Base-by-base conservation (phyloP, 2,329 filamentous ascomycete genomes). In the Alternaria sp. region DNA sequence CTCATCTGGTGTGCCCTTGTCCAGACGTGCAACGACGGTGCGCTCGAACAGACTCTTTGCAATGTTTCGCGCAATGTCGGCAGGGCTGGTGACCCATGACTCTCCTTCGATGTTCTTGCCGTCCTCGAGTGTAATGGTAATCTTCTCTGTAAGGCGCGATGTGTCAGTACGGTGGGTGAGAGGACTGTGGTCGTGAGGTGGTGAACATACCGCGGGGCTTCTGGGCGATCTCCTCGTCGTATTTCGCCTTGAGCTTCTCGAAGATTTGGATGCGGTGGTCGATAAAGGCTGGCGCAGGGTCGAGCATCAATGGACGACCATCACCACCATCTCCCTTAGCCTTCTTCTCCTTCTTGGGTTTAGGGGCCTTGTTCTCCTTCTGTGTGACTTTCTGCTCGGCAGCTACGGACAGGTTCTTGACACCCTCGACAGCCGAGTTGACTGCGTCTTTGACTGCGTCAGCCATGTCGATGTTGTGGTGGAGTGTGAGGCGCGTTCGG, bases 11-110 rank as follows among this genome's bases (percentile, higher is more conserved):
- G 74, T 75, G 72, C 91, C 86, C 61, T 91, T 92, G 72, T 98
- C 90, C 38, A 98, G 86, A 75, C 89, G 89, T 44, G 94, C 90
- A 73, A 99, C 90, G 62, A 99, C 92, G 46, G 89, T 94, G 82
- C 89, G 91, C 85, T 93, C 93, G 82, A 88, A 91, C 72, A 91
- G 86, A 76, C 88, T 95, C 87, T 91, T 97, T 81, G 85, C 93
- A 79, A 94, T 97, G 73, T 85, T 87, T 81, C 87, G 91, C 65
- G 88, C 88, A 79, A 97, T 89, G 72, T 89, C 85, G 44, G 85
- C 90, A 6, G 95, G 95, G 16, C 93, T 96, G 68, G 93, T 97
- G 82, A 96, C 92, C 91, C 91, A 98, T 51, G 93, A 89, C 67
- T 90, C 94, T 64, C 91, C 95, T 65, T 87, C 80, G 75, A 89